Evolutionary conservation across 202 grass and related monocot species (phyloP).

Genomic region (Zizania palustris): DNA sequence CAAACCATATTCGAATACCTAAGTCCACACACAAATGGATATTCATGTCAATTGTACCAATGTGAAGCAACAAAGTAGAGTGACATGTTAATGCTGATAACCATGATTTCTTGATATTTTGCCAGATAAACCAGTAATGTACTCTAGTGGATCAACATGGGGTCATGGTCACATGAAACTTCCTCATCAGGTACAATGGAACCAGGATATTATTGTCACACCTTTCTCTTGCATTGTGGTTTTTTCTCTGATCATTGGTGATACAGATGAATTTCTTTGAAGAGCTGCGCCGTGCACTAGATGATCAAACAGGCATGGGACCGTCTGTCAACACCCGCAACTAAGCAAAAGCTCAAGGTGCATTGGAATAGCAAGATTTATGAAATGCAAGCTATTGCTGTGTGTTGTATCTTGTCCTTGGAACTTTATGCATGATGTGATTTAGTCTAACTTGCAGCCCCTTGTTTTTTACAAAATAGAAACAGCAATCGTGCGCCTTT

Average conservation of each 20-base stretch:
- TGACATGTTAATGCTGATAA: slow-evolving; percentile 26
- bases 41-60: slow-evolving; percentile 14
- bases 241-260: slow-evolving; percentile 8
- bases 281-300: slow-evolving; percentile 45
- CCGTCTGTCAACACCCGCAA: slow-evolving; percentile 9
- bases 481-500: neutral
- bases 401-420: slow-evolving; percentile 6
- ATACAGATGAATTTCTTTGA: slow-evolving; percentile 62
- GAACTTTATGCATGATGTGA: slow-evolving; percentile 22
- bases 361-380: neutral
- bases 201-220: neutral
- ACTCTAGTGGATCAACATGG: slow-evolving; percentile 45
- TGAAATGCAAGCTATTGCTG: slow-evolving; percentile 10
- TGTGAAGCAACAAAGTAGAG: slow-evolving; percentile 24
- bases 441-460: slow-evolving; percentile 38
- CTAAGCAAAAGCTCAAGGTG: slow-evolving; percentile 33
- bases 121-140: slow-evolving; percentile 61
- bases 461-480: slow-evolving; percentile 31
- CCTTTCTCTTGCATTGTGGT: neutral
- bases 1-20: slow-evolving; percentile 6
- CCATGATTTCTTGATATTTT: slow-evolving; percentile 19
- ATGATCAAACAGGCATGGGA: slow-evolving; percentile 36
- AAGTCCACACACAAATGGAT: neutral
- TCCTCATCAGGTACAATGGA: slow-evolving; percentile 55
- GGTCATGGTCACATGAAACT: slow-evolving; percentile 49